These are phyloP conservation scores for Noccaea caerulescens DNA, from an alignment of 345 rosid species.

Conservation along the genomic window DNA sequence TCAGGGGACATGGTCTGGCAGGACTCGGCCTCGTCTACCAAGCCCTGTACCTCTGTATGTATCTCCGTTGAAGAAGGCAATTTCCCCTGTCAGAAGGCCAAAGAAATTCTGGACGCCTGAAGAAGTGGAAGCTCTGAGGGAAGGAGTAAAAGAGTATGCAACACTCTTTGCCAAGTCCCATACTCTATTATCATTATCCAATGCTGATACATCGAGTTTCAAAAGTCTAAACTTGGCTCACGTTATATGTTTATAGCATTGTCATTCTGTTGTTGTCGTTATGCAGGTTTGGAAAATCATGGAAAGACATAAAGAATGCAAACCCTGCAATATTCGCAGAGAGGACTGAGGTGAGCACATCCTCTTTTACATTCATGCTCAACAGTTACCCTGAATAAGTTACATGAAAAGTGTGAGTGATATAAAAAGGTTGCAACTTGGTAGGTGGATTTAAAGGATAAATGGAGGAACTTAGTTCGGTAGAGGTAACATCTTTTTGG, in stretches of 20 bases:
- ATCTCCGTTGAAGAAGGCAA: constrained; percentile 26
- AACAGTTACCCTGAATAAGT: neutral
- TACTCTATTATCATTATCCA: constrained; percentile 8
- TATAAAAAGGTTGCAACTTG: constrained; percentile 20
- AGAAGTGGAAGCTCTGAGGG: constrained; percentile 43
- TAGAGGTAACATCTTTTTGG: constrained; percentile 16
- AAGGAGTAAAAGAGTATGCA: constrained; percentile 44
- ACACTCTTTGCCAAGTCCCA: neutral
- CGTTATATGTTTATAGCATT: constrained; percentile 5
- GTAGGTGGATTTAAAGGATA: constrained; percentile 41
- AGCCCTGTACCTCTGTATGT: constrained; percentile 26
- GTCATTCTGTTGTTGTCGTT: constrained; percentile 19
- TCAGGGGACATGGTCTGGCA: constrained; percentile 34
- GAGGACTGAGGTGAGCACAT: constrained; percentile 39
- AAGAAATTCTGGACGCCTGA: constrained; percentile 40
- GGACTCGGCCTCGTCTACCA: constrained; percentile 36
- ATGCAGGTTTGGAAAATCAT: constrained; percentile 38
- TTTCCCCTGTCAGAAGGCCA: constrained; percentile 28
- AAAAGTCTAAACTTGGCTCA: constrained; percentile 21
- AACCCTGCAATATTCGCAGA: constrained; percentile 37
- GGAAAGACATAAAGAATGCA: constrained; percentile 40
- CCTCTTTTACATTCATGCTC: constrained; percentile 7
- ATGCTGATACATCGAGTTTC: constrained; percentile 2
- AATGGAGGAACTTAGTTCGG: constrained; percentile 43
- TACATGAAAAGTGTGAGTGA: constrained; percentile 18